Base-by-base conservation (phyloP, 2,329 filamentous ascomycete genomes). In the Colletotrichum sp. region DNA sequence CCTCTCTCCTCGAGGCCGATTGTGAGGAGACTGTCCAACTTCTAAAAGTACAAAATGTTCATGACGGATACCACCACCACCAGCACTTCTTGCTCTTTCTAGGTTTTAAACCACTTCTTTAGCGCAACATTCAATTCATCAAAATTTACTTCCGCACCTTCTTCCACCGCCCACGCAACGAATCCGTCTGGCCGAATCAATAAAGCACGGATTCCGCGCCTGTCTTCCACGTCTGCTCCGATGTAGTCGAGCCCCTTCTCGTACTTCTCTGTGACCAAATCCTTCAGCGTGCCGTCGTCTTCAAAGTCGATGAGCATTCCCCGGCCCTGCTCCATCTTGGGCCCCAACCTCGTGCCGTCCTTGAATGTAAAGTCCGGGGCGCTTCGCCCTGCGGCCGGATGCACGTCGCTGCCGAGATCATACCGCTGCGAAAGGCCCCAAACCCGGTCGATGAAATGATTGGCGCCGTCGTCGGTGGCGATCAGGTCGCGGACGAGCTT, bases 371-470 rank as follows among this genome's bases (percentile, higher is more conserved):
- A 83, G 61, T 85, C 81, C 6, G 84, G 85, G 12, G 80, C 81
- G 77, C 84, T 85, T 66, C 79, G 78, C 6, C 85, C 85, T 26
- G 85, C 81, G 7, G 84, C 74, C 12, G 81, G 78, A 65, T 85
- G 81, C 60, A 71, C 39, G 8, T 34, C 55, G 67, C 80, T 79
- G 55, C 77, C 78, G 60, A 82, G 78, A 10, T 78, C 77, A 65
- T 85, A 85, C 6, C 81, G 78, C 74, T 81, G 81, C 57, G 81
- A 82, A 32, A 85, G 60, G 0, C 84, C 84, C 83, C 81, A 84
- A 30, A 84, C 74, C 6, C 81, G 81, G 13, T 82, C 83, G 32
- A 83, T 77, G 61, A 82, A 78, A 24, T 80, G 66, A 70, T 80
- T 83, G 18, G 78, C 77, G 0, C 82, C 83, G 68, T 84, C 82